Percentiles rank a stretch among this genome's conserved stretches.
phyloP scores from a whole-genome alignment of 1,139 yeast species.

The Yamadazyma spencermartinsiae region DNA sequence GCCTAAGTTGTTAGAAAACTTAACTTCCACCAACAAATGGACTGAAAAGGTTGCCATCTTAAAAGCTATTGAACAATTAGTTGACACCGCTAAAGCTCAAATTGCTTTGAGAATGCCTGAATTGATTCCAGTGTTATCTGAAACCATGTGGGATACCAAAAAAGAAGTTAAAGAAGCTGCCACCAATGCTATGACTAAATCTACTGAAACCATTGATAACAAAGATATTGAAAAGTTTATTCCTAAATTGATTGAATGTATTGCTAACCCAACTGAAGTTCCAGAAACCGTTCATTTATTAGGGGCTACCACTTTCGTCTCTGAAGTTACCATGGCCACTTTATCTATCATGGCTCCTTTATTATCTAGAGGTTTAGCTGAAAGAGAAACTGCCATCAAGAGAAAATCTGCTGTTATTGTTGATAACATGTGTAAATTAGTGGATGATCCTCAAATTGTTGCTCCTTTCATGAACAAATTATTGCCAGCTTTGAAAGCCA shows the following conservation, averaged over 20 bases:
- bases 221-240: conserved; percentile 99
- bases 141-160: conserved; percentile 99
- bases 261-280: conserved; percentile 93
- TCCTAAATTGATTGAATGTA: conserved; percentile 96
- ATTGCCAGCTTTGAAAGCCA: conserved; percentile 93
- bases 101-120: conserved; percentile 99
- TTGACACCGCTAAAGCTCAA: conserved; percentile 93
- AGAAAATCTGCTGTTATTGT: conserved; percentile 99
- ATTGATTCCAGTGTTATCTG: conserved; percentile 96
- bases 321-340: conserved; percentile 99
- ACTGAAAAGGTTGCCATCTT: conserved; percentile 94
- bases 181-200: conserved; percentile 90
- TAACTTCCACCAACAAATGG: conserved; percentile 87
- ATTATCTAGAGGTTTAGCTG: conserved; percentile 98
- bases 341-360: conserved; percentile 99
- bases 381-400: conserved; percentile 98
- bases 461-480: conserved; percentile 97
- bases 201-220: conserved; percentile 97
- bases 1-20: conserved; percentile 73
- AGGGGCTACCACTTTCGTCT: conserved; percentile 99
- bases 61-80: conserved; percentile 80
- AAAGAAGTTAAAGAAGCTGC: conserved; percentile 97
- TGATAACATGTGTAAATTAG: conserved; percentile 99
- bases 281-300: conserved; percentile 98
- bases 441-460: conserved; percentile 99